These are phyloP conservation scores for Rhynchospora pubera DNA, from an alignment of 176 grass and related monocot genomes.

Conservation along the genomic window DNA sequence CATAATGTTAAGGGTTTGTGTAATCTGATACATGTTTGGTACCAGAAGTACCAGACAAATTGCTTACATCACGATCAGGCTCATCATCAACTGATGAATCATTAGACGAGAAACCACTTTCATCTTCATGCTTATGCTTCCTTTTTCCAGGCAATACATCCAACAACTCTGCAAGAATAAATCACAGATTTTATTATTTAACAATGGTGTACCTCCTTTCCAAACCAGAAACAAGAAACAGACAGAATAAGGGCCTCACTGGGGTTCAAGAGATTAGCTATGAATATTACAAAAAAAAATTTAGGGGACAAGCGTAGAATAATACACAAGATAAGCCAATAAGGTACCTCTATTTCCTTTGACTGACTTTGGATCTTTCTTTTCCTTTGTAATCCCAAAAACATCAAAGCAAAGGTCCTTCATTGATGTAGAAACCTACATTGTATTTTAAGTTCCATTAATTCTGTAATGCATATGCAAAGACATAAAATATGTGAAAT, in stretches of 20 bases:
- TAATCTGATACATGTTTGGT: not conserved
- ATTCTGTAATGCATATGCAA: constrained; percentile 2
- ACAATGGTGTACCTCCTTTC: not conserved
- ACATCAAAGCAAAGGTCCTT: constrained; percentile 89
- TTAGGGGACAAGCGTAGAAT: not conserved
- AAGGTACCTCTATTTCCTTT: constrained; percentile 85
- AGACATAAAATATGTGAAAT: not conserved
- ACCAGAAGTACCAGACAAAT: not conserved
- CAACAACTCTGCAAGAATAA: constrained; percentile 45
- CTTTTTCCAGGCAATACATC: constrained; percentile 88
- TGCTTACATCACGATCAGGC: constrained; percentile 46
- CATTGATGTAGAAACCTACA: constrained; percentile 93
- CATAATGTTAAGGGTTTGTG: not conserved
- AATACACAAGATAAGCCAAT: not conserved
- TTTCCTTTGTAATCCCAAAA: constrained; percentile 87
- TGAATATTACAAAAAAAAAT: not conserved
- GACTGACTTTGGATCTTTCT: constrained; percentile 70
- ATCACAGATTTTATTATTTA: not conserved
- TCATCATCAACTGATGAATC: constrained; percentile 50
- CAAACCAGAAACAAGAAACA: not conserved
- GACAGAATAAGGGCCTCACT: no score
- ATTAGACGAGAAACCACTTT: constrained; percentile 32
- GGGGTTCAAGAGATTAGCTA: not conserved
- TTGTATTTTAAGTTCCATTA: constrained; percentile 4
- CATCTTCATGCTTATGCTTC: constrained; percentile 60